These are phyloP conservation scores for Fusarium camptoceras DNA, from an alignment of 2,329 filamentous ascomycete genomes.

Conservation along the genomic window DNA sequence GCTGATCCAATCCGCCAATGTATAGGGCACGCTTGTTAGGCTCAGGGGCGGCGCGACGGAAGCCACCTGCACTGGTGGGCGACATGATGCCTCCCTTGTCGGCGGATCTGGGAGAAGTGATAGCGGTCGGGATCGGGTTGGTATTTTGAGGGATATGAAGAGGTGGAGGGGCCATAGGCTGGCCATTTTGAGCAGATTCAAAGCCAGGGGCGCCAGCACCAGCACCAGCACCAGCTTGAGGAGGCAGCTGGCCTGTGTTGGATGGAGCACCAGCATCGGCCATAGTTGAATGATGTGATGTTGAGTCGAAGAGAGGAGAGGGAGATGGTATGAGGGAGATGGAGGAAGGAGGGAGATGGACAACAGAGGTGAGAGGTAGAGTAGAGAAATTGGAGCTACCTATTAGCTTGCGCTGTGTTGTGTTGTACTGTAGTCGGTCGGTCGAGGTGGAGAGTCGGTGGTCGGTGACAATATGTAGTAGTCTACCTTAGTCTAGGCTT, in stretches of 20 bases:
- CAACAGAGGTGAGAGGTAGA: constrained; percentile 39
- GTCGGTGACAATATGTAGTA: constrained; percentile 45
- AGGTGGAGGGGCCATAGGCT: constrained; percentile 87
- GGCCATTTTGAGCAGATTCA: constrained; percentile 77
- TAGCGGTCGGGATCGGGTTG: constrained; percentile 92
- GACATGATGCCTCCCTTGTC: constrained; percentile 79
- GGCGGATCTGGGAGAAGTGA: constrained; percentile 85
- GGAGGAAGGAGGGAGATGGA: constrained; percentile 2
- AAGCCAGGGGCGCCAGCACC: constrained; percentile 80
- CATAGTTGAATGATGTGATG: constrained; percentile 66
- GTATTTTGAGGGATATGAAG: constrained; percentile 96
- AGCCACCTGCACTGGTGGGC: constrained; percentile 82
- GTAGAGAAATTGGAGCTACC: constrained; percentile 43
- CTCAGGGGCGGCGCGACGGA: constrained; percentile 92
- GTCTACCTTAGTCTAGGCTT: background rate
- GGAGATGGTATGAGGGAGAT: background rate
- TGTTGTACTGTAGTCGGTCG: constrained; percentile 41
- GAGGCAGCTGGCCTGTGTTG: constrained; percentile 73
- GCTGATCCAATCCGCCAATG: constrained; percentile 92
- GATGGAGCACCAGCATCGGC: constrained; percentile 78
- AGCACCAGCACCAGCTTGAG: constrained; percentile 74
- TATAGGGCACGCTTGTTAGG: constrained; percentile 98
- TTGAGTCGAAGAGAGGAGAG: constrained; percentile 31
- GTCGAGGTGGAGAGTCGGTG: constrained; percentile 47
- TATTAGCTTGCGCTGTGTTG: constrained; percentile 38